Conservation (phyloP, 2,329 filamentous ascomycete species). For the Curvularia sp. region DNA sequence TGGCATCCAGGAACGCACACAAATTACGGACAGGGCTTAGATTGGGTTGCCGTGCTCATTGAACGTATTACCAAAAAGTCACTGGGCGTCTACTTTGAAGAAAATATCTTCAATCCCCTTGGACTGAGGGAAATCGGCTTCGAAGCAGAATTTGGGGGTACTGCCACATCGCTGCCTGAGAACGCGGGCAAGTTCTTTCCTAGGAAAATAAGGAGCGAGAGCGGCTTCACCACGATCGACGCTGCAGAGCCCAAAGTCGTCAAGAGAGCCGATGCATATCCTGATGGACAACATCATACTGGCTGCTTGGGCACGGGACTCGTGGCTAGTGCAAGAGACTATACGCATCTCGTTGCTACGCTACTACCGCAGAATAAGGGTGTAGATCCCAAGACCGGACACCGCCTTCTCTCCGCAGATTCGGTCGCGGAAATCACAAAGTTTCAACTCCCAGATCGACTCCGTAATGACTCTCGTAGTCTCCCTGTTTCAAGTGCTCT, state of each 20-base stretch:
- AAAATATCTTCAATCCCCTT: constrained; percentile 31
- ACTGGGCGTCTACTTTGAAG: constrained; percentile 40
- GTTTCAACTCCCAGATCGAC: constrained; percentile 22
- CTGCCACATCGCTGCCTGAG: constrained; percentile 49
- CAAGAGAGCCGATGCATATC: constrained; percentile 22
- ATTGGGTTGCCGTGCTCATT: constrained; percentile 59
- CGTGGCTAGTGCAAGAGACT: constrained; percentile 23
- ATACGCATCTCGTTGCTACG: constrained; percentile 25
- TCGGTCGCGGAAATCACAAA: constrained; percentile 23
- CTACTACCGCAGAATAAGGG: constrained; percentile 30
- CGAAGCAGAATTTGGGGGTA: constrained; percentile 33
- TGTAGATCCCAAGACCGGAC: constrained; percentile 23
- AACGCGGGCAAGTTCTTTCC: constrained; percentile 58
- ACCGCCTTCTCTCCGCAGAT: constrained; percentile 18
- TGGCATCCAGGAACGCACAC: constrained; percentile 58
- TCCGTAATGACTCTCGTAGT: constrained; percentile 38
- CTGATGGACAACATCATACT: constrained; percentile 24
- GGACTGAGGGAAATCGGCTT: constrained; percentile 23
- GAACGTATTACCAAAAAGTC: constrained; percentile 51
- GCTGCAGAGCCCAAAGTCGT: constrained; percentile 15
- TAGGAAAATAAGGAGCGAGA: constrained; percentile 58
- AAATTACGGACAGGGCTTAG: constrained; percentile 59
- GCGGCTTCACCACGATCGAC: constrained; percentile 23
- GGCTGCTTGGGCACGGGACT: constrained; percentile 31
- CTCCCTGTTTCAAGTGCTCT: constrained; percentile 5